Evolutionary conservation across 805 yeast species (phyloP).

Genomic region (Candida sphagnicola): DNA sequence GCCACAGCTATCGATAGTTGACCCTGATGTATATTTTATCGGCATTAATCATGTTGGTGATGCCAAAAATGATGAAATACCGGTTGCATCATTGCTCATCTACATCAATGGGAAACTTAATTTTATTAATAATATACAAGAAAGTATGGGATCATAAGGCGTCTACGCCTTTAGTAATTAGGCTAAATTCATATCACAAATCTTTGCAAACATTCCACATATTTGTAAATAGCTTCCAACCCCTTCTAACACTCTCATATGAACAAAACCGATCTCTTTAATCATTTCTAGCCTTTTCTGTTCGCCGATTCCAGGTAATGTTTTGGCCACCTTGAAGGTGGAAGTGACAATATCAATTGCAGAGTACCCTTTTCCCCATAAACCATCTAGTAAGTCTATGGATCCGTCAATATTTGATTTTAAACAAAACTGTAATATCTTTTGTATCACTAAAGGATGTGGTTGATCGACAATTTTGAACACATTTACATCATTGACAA

Average conservation of each 20-base stretch:
- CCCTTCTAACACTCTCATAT: conserved; percentile 91
- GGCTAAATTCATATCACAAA: conserved; percentile 24
- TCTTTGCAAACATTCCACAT: conserved; percentile 73
- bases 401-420: conserved; percentile 58
- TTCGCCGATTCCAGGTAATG: conserved; percentile 66
- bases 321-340: conserved; percentile 82
- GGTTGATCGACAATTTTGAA: conserved; percentile 96
- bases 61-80: too few relatives aligned
- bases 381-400: conserved; percentile 53
- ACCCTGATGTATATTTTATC: too few relatives aligned
- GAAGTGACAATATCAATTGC: conserved; percentile 92
- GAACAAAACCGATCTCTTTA: conserved; percentile 84
- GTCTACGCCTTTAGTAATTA: background rate
- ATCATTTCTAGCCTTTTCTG: conserved; percentile 68
- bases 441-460: conserved; percentile 81
- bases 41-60: too few relatives aligned
- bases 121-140: too few relatives aligned
- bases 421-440: conserved; percentile 46
- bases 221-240: conserved; percentile 84
- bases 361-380: conserved; percentile 90
- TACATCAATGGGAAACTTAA: too few relatives aligned
- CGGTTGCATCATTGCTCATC: too few relatives aligned
- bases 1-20: too few relatives aligned
- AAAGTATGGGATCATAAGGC: too few relatives aligned
- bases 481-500: conserved; percentile 89